Evolutionary conservation across 495 filamentous ascomycete species (phyloP), one percentile per base, ranked within the genome.

Genomic region (Xylaria curta): DNA sequence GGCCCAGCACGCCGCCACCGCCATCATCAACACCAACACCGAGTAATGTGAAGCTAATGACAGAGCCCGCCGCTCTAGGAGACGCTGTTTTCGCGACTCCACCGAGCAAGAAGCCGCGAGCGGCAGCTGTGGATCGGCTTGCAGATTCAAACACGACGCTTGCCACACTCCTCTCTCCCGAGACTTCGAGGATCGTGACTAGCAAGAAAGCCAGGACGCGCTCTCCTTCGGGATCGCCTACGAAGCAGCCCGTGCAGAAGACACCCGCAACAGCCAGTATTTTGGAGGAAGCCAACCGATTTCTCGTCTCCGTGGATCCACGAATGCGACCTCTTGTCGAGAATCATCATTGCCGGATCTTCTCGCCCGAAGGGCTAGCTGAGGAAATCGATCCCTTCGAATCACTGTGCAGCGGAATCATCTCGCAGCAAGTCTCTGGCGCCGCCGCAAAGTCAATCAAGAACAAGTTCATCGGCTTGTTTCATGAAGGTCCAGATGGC

Each of bases 381-480:
- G 95, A 98, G 81, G 82, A 89, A 73, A 87, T 97, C 72, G 92
- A 98, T 79, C 95, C 96, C 4, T 99, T 98, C 78, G 90, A 89
- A 65, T 91, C 90, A 66, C 86, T 99, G 51, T 86, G 87, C 31
- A 92, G 89, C 78, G 91, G 94, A 59, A 98, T 99, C 74, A 97
- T 98, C 70, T 93, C 93, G 56, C 96, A 99, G 80, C 96, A 99
- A 80, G 95, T 99, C 15, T 96, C 94, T 21, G 94, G 95, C 21
- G 93, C 94, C 4, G 96, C 96, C 3, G 97, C 96, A 31, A 91
- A 87, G 70, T 90, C 92, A 5, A 98, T 99, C 77, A 93, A 94
- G 73, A 88, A 87, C 17, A 94, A 92, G 74, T 98, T 98, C 80
- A 83, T 97, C 47, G 84, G 84, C 15, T 83, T 98, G n/a, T 97